These are phyloP conservation scores for Cucumis variabilis DNA, from an alignment of 331 rosid genomes.

Conservation along the genomic window DNA sequence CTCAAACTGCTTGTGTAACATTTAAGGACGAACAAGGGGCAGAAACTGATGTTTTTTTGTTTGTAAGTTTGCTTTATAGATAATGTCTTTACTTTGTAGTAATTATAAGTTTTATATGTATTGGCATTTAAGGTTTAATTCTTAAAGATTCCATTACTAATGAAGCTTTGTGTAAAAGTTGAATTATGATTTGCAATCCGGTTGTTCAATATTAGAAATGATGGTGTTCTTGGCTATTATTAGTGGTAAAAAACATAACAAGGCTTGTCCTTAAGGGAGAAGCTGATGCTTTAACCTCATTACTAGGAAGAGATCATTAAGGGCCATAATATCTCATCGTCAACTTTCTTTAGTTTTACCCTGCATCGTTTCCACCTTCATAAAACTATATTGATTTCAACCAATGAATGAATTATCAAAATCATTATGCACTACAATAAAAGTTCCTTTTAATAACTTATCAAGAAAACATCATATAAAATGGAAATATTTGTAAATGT, in stretches of 20 bases:
- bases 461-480: too few species aligned
- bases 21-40: conserved; percentile 93
- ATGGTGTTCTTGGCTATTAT: not conserved
- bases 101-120: not conserved
- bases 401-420: not conserved
- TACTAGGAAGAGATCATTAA: not conserved
- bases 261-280: not conserved
- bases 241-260: not conserved
- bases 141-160: not conserved
- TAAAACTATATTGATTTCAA: not conserved
- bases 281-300: not conserved
- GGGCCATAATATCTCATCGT: not conserved
- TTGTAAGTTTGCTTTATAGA: conserved; percentile 56
- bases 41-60: conserved; percentile 89
- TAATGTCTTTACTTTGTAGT: not conserved
- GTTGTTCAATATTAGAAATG: not conserved
- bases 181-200: not conserved
- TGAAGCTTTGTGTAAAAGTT: not conserved
- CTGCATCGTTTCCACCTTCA: too few species aligned
- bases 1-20: conserved; percentile 91
- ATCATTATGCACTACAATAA: not conserved
- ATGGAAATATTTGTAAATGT: too few species aligned
- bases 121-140: too few species aligned
- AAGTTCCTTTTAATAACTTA: too few species aligned
- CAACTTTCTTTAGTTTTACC: too few species aligned